These are phyloP conservation scores for Climacium dendroides DNA, from an alignment of 225 moss, liverwort and hornwort genomes.

Conservation along the genomic window DNA sequence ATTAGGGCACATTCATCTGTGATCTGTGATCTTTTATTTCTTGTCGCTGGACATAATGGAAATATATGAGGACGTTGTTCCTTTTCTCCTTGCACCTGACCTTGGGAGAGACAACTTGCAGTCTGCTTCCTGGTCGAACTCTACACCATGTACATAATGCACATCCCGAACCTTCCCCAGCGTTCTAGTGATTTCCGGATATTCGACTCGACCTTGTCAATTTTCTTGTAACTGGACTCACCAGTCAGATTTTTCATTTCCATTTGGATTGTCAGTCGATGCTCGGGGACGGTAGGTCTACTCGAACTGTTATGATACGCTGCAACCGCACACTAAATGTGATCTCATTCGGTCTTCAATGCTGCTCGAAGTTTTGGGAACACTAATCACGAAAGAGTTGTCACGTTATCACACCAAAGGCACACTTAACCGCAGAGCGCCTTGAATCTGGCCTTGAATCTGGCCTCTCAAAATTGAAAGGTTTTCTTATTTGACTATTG, in stretches of 20 bases:
- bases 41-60: no score
- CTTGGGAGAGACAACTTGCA: neutral
- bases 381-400: neutral
- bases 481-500: no score
- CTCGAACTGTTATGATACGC: neutral
- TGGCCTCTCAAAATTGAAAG: no score
- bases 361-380: neutral
- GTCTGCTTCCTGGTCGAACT: neutral
- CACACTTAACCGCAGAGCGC: no score
- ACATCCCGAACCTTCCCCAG: no score
- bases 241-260: neutral
- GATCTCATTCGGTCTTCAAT: neutral
- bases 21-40: neutral
- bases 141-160: neutral
- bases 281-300: neutral
- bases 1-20: neutral
- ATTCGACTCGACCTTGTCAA: no score
- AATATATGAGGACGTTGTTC: neutral
- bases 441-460: no score
- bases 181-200: neutral
- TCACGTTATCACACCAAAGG: no score
- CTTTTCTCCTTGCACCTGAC: neutral
- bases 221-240: neutral
- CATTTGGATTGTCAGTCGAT: neutral
- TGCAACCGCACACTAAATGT: neutral